Evolutionary conservation across 2,329 filamentous ascomycete genomes (phyloP).

Genomic region (Orbilia javanica): DNA sequence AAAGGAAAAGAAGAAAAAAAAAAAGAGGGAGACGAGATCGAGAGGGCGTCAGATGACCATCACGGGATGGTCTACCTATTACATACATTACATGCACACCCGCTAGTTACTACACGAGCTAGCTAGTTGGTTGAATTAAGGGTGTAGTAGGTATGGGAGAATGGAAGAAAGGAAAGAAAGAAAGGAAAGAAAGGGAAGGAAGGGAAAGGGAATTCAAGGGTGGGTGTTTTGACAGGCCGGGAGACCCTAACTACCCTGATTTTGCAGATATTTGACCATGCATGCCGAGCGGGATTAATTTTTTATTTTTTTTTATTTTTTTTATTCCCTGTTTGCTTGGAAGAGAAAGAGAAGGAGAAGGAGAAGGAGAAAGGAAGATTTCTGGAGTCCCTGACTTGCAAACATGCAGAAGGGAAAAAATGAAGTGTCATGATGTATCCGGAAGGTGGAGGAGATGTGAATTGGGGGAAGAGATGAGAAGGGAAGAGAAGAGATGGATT

Average conservation of each 20-base stretch:
- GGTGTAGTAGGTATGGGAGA: no score
- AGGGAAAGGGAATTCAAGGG: not conserved
- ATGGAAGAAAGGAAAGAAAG: not conserved
- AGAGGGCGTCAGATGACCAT: constrained; percentile 22
- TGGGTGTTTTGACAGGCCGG: constrained; percentile 47
- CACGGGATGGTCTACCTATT: not conserved
- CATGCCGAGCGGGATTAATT: constrained; percentile 3
- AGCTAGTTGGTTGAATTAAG: no score
- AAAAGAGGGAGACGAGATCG: no score
- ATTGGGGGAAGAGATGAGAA: not conserved
- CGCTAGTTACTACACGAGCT: not conserved
- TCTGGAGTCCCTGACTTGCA: no score
- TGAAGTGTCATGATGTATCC: constrained; percentile 15
- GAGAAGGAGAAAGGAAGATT: not conserved
- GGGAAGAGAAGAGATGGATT: constrained; percentile 49
- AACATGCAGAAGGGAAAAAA: no score
- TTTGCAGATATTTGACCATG: constrained; percentile 21
- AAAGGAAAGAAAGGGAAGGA: not conserved
- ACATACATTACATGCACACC: no score
- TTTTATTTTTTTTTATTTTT: not conserved
- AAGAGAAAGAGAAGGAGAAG: not conserved
- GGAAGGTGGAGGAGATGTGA: constrained; percentile 49
- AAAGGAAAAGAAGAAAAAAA: not conserved
- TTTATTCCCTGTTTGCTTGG: not conserved
- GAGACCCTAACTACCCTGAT: constrained; percentile 25